phyloP scores from a whole-genome alignment of 2,329 filamentous ascomycete species.

The Ophiostoma perfectum region DNA sequence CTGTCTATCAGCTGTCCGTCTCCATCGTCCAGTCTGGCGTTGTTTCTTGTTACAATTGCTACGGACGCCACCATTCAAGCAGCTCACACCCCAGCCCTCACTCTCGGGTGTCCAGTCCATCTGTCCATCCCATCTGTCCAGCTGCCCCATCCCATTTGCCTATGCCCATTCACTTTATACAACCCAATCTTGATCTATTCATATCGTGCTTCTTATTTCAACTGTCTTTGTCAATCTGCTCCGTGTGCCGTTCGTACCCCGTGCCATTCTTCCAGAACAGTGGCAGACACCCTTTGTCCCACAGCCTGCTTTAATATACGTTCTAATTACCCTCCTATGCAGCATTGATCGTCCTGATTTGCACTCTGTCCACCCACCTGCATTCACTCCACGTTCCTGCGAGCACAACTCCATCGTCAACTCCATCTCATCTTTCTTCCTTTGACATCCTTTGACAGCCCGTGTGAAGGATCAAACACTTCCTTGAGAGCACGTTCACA shows the following conservation, averaged over 20 bases:
- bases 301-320: background rate
- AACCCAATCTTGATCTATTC: background rate
- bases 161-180: no score
- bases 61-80: background rate
- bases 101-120: no score
- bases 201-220: background rate
- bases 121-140: no score
- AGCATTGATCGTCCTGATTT: slow-evolving; percentile 1
- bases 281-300: background rate
- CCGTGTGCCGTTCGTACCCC: background rate
- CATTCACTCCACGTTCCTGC: background rate
- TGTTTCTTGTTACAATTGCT: background rate
- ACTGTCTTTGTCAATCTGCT: background rate
- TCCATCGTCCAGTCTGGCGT: background rate
- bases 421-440: background rate
- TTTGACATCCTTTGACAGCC: background rate
- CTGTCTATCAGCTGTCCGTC: background rate
- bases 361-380: background rate
- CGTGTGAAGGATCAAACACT: background rate
- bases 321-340: background rate
- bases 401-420: background rate
- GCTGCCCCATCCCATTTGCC: no score
- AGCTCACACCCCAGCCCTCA: background rate
- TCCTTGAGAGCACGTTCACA: background rate
- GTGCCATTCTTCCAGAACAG: background rate